These are phyloP conservation scores for Vigna radiata DNA, from an alignment of 306 rosid genomes.

Conservation along the genomic window DNA sequence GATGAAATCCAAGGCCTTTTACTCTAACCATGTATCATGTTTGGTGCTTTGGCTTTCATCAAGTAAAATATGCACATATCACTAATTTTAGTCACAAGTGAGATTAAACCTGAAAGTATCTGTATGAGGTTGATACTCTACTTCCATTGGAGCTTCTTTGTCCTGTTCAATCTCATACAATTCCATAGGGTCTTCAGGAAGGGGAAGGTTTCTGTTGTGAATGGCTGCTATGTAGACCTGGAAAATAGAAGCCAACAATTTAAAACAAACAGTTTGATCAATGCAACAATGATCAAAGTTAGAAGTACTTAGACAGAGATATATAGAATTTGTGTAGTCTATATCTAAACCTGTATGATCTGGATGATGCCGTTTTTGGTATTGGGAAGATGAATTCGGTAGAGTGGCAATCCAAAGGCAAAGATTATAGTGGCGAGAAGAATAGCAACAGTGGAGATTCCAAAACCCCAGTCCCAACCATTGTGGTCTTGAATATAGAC, in stretches of 20 bases:
- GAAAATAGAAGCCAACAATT: conserved; percentile 4
- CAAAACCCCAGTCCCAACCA: conserved; percentile 94
- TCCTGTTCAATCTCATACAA: conserved; percentile 69
- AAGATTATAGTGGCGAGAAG: conserved; percentile 54
- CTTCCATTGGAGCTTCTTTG: conserved; percentile 65
- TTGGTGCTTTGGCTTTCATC: not conserved
- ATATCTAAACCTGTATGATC: conserved; percentile 59
- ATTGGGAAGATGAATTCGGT: conserved; percentile 60
- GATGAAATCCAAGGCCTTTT: not conserved
- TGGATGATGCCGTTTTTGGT: conserved; percentile 61
- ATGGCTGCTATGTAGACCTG: conserved; percentile 85
- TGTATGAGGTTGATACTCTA: conserved; percentile 46
- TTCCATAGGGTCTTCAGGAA: conserved; percentile 63
- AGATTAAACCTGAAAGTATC: conserved; percentile 55
- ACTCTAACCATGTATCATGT: not conserved
- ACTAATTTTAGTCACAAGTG: not conserved
- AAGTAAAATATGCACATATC: not conserved
- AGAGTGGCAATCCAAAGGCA: conserved; percentile 67
- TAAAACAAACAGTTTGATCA: conserved; percentile 6
- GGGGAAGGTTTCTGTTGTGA: conserved; percentile 73
- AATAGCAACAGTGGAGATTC: conserved; percentile 62
- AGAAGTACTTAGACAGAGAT: not conserved
- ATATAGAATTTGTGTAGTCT: not conserved
- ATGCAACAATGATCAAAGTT: not conserved
- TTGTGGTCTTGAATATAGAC: conserved; percentile 69